Evolutionary conservation across 805 yeast genomes (phyloP).

Genomic region (Priceomyces melissophilus): DNA sequence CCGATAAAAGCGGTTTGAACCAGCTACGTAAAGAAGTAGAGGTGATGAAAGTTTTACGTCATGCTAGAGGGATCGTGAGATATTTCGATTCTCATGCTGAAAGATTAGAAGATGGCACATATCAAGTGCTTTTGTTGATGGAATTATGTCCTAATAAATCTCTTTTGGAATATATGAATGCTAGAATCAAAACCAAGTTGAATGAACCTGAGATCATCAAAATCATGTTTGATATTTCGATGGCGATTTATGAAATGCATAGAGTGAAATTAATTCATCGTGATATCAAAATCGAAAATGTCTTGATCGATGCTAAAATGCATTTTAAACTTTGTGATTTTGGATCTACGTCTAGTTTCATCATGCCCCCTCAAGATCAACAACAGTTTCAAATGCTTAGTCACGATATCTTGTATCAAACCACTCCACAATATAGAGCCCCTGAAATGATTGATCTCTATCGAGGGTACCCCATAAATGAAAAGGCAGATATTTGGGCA

Average conservation of each 20-base stretch:
- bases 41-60: constrained; percentile 64
- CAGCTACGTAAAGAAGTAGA: constrained; percentile 72
- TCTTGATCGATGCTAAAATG: constrained; percentile 66
- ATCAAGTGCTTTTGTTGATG: constrained; percentile 90
- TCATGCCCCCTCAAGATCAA: constrained; percentile 71
- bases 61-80: constrained; percentile 57
- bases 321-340: constrained; percentile 87
- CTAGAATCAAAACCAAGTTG: constrained; percentile 73
- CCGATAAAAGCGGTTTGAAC: constrained; percentile 64
- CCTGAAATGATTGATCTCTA: constrained; percentile 96
- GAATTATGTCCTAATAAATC: constrained; percentile 88
- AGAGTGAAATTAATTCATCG: constrained; percentile 75
- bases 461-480: constrained; percentile 80
- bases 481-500: constrained; percentile 96
- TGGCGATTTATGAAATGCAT: constrained; percentile 87
- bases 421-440: constrained; percentile 92
- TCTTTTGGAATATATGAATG: constrained; percentile 87
- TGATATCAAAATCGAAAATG: constrained; percentile 93
- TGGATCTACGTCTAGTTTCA: constrained; percentile 74
- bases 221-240: constrained; percentile 77
- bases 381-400: constrained; percentile 73
- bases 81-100: constrained; percentile 79
- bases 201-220: constrained; percentile 72
- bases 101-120: constrained; percentile 48
- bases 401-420: constrained; percentile 82